Evolutionary conservation across 306 rosid genomes (phyloP), one percentile per base, ranked within the genome.

Genomic region (Casuarina equisetifolia): DNA sequence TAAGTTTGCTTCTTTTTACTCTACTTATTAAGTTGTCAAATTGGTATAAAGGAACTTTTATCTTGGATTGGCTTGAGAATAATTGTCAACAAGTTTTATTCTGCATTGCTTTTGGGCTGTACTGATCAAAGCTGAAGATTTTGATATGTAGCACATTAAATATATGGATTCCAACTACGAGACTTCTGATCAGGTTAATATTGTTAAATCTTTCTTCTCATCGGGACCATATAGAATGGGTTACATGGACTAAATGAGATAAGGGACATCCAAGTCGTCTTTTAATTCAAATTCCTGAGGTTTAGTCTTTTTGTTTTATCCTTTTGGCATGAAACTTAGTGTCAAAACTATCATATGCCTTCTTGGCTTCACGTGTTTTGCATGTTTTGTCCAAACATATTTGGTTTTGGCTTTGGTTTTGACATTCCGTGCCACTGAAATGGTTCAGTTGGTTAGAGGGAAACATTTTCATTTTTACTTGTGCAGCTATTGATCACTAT

Each of bases 1-100:
- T 40, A 61, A 67, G 43, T 55, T 71, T 69, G 44, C 49, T 68
- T 50, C 76, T 69, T 50, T 5, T 64, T n/a, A 38, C 12, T 44
- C 44, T 9, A 62, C 35, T 9, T 62, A 12, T 62, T 35, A 62
- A 11, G 19, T 5, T 62, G 42, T 12, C 44, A 36, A 62, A 36
- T 36, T 17, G 16, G 44, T 19, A 62, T 25, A 20, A 25, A 58
- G 39, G 25, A 58, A 25, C 64, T 58, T 58, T 58, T 58, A 58
- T 58, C 6, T 0, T 58, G 39, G 64, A 58, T 58, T 58, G 64
- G 64, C 9, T 25, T 25, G 64, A 58, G 64, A 58, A 58, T 58
- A 58, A 58, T 25, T 58, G 4, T 58, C 35, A 35, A 58, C 6
- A 58, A 58, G 25, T 19, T 25, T 58, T 58, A 4, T 19, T 15